Conservation (phyloP, 306 rosid genomes). For the Cucurbita moschata region DNA sequence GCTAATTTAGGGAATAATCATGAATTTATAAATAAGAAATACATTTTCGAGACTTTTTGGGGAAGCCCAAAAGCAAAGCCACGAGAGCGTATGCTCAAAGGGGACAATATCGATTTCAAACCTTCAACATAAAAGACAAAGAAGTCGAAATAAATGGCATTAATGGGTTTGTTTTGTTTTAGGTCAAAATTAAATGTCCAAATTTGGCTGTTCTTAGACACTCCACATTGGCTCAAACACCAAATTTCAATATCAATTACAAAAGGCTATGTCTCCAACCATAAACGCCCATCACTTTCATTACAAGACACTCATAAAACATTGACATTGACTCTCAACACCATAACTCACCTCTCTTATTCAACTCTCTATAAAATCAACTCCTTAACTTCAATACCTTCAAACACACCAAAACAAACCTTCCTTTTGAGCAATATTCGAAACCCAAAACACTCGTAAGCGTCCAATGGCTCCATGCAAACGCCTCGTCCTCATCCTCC, state of each 20-base stretch:
- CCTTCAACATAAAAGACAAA: too few species aligned
- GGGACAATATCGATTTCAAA: too few species aligned
- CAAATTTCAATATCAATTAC: background rate
- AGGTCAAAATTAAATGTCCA: background rate
- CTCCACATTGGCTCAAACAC: background rate
- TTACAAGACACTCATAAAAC: slow-evolving; percentile 1
- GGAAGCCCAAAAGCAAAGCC: too few species aligned
- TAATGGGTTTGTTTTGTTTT: background rate
- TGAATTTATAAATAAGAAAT: too few species aligned
- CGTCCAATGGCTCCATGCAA: slow-evolving; percentile 1
- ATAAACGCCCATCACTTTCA: background rate
- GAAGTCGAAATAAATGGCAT: background rate
- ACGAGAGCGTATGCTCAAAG: too few species aligned
- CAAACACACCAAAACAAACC: background rate
- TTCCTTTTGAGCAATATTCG: background rate
- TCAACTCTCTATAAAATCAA: background rate
- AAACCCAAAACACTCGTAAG: background rate
- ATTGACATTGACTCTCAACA: slow-evolving; percentile 1
- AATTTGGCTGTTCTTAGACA: slow-evolving; percentile 1
- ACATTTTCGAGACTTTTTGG: too few species aligned
- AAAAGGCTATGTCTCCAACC: background rate
- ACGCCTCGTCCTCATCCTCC: background rate
- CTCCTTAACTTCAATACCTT: background rate
- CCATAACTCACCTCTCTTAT: background rate
- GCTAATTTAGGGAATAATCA: too few species aligned